Base-by-base conservation (phyloP, 202 grass and related monocot genomes). In the Tripidium arundinaceum region DNA sequence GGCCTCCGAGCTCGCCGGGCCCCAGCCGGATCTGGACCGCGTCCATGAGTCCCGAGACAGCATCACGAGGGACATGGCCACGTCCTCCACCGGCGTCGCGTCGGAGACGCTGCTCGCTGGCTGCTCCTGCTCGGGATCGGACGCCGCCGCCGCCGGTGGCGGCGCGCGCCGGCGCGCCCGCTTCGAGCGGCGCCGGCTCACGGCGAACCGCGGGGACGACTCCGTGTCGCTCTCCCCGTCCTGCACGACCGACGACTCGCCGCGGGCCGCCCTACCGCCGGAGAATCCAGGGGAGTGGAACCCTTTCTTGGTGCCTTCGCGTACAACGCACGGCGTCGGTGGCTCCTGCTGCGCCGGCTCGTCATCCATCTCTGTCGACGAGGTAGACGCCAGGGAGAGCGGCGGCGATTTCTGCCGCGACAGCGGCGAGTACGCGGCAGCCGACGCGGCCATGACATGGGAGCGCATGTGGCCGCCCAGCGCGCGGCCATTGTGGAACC, bases 401-500 rank as follows among this genome's bases (percentile, higher is more conserved):
- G 70, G 77, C 71, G 76, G 77, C 36, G 80, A 83, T 50, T 52
- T 43, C 70, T 57, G 59, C 12, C n/a, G 62, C 66, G 29, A 31
- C 42, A 18, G 62, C 69, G 11, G 62, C 16, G 54, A 13, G 76
- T 25, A 57, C 33, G 34, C 76, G 1, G 76, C 38, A 1, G 83
- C 79, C 3, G 74, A 63, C 1, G 78, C 58, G 29, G 79, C 82
- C 80, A 94, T 79, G 84, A 94, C 90, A 49, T 98, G 95, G 72
- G 89, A 90, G 40, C 95, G 92, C 95, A 98, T 98, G 86, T 98
- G 95, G 41, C 95, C 92, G 62, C 92, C 95, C 21, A 98, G 86
- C 1, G 92, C 95, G 12, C 88, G 90, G 79, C 92, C 92, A 55
- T 94, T 98, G 62, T 87, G 83, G 90, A 98, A 98, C 68, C 86